Percentiles rank a stretch among this genome's conserved stretches.
phyloP scores from a whole-genome alignment of 164 flowering plant species.

The Kingdonia uniflora region DNA sequence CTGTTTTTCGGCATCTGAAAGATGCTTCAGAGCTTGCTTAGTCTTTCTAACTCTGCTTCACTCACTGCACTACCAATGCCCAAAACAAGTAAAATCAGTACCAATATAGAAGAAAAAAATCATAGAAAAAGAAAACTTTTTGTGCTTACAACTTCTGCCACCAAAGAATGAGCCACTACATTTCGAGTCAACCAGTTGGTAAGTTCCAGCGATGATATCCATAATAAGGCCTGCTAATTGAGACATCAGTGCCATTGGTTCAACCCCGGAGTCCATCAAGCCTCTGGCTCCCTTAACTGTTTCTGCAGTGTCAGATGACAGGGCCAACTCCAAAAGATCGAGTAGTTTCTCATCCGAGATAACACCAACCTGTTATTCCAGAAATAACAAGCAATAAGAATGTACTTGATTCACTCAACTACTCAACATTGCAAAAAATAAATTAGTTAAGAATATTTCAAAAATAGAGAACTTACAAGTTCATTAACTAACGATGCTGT shows the following conservation, averaged over 20 bases:
- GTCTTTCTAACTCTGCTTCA: conserved; percentile 65
- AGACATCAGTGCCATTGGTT: conserved; percentile 90
- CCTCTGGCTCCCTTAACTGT: conserved; percentile 89
- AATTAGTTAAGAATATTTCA: too few relatives aligned
- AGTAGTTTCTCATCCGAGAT: conserved; percentile 87
- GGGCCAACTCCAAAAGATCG: conserved; percentile 84
- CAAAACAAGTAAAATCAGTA: too few relatives aligned
- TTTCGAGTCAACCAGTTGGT: conserved; percentile 38
- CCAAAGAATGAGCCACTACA: conserved; percentile 31
- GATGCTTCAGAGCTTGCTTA: conserved; percentile 81
- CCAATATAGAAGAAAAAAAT: too few relatives aligned
- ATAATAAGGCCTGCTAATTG: conserved; percentile 92
- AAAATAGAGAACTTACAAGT: conserved; percentile 50
- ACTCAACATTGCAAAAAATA: not conserved
- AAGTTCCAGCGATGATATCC: conserved; percentile 94
- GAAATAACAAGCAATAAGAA: too few relatives aligned
- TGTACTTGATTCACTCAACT: too few relatives aligned
- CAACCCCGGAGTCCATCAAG: conserved; percentile 84
- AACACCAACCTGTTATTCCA: conserved; percentile 57
- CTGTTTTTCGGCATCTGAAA: conserved; percentile 96
- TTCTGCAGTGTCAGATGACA: conserved; percentile 93
- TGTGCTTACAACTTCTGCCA: conserved; percentile 60
- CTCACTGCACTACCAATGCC: conserved; percentile 34
- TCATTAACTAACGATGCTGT: conserved; percentile 90
- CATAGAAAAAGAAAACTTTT: too few relatives aligned